These are phyloP conservation scores for Starmera amethionina DNA, from an alignment of 805 yeast genomes.

Conservation along the genomic window DNA sequence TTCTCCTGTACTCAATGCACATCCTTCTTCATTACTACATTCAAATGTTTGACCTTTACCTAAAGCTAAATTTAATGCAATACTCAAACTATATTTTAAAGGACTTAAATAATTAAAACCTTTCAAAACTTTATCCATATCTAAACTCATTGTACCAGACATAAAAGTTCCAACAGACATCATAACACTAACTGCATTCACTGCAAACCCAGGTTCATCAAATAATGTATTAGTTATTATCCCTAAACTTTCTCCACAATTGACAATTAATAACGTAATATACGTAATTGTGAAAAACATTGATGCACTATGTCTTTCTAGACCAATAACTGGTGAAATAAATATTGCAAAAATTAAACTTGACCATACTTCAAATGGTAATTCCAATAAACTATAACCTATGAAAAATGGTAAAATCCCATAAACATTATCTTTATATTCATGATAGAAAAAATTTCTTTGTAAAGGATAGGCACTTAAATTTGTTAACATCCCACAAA, in stretches of 20 bases:
- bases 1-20: conserved; percentile 43
- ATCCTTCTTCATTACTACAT: conserved; percentile 40
- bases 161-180: conserved; percentile 67
- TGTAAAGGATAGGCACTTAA: conserved; percentile 68
- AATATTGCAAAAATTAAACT: conserved; percentile 50
- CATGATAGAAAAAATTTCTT: conserved; percentile 70
- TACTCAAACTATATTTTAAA: conserved; percentile 56
- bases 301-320: conserved; percentile 49
- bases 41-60: conserved; percentile 32
- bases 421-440: conserved; percentile 64
- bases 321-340: conserved; percentile 60
- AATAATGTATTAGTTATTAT: conserved; percentile 69
- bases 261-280: conserved; percentile 41
- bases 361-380: conserved; percentile 58
- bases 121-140: conserved; percentile 59
- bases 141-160: conserved; percentile 77
- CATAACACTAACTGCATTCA: conserved; percentile 57
- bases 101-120: conserved; percentile 77
- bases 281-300: conserved; percentile 60
- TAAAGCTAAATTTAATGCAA: conserved; percentile 46
- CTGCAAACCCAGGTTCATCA: conserved; percentile 70
- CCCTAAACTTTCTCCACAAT: conserved; percentile 81
- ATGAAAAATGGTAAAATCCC: conserved; percentile 56
- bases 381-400: conserved; percentile 49
- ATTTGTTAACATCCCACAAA: conserved; percentile 74